A percentile compares a stretch with the other conserved stretches of the same genome.
These are phyloP conservation scores for Citrus cavaleriei DNA, from an alignment of 345 rosid genomes.

Conservation along the genomic window DNA sequence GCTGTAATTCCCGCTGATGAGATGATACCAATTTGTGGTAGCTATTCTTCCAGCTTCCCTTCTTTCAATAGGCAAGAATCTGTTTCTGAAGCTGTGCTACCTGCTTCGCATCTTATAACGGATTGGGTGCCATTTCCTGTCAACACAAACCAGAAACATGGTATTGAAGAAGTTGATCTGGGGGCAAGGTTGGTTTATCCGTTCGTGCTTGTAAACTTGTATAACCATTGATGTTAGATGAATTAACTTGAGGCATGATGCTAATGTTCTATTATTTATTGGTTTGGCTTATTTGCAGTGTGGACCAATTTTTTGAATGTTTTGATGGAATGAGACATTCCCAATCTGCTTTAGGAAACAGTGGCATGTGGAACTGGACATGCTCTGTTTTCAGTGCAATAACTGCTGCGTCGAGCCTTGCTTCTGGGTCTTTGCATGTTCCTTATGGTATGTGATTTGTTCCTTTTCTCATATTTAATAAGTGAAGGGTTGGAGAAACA, in stretches of 20 bases:
- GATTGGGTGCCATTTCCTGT: slow-evolving; percentile 77
- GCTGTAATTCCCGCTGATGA: slow-evolving; percentile 24
- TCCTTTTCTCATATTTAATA: slow-evolving; percentile 7
- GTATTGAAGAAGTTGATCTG: slow-evolving; percentile 54
- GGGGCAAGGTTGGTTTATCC: slow-evolving; percentile 71
- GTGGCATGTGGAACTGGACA: slow-evolving; percentile 98
- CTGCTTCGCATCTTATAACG: slow-evolving; percentile 59
- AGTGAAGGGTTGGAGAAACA: not conserved
- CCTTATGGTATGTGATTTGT: slow-evolving; percentile 64
- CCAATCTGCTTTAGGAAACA: slow-evolving; percentile 82
- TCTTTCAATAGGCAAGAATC: slow-evolving; percentile 39
- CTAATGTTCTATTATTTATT: slow-evolving; percentile 8
- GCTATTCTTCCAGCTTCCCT: slow-evolving; percentile 29
- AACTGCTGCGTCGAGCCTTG: slow-evolving; percentile 98
- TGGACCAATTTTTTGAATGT: slow-evolving; percentile 97
- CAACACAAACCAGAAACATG: slow-evolving; percentile 30
- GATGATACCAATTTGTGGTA: slow-evolving; percentile 14
- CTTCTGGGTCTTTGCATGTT: slow-evolving; percentile 80
- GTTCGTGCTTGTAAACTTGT: not conserved
- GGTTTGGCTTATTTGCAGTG: slow-evolving; percentile 37
- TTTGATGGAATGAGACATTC: slow-evolving; percentile 86
- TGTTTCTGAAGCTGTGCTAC: slow-evolving; percentile 39
- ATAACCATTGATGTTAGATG: not conserved
- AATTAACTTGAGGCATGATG: not conserved
- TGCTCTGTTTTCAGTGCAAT: slow-evolving; percentile 91